phyloP scores from a whole-genome alignment of 75 land plant genomes.

The Ceratopteris richardii region DNA sequence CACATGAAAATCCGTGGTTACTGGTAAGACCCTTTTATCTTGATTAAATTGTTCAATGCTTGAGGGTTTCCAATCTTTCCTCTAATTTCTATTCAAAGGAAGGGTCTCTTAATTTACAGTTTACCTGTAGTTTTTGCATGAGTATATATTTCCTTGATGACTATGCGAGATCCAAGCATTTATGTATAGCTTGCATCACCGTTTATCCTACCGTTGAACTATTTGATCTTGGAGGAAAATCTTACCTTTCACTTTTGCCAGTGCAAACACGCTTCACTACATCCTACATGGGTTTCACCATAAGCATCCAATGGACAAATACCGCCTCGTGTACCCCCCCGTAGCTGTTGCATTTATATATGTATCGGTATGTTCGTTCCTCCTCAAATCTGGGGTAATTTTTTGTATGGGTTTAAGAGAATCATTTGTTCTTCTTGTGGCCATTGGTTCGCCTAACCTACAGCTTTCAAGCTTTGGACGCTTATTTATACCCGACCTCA shows the following conservation, averaged over 20 bases:
- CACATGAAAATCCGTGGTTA: slow-evolving; percentile 76
- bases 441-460: not conserved
- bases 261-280: slow-evolving; percentile 87
- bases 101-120: too few species aligned
- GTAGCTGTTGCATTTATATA: slow-evolving; percentile 64
- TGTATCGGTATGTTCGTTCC: slow-evolving; percentile 41
- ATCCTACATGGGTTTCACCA: slow-evolving; percentile 98
- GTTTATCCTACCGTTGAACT: not conserved
- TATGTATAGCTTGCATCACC: not conserved
- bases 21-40: too few species aligned
- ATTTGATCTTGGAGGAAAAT: too few species aligned
- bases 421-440: too few species aligned
- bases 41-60: too few species aligned
- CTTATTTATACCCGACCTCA: slow-evolving; percentile 28
- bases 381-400: not conserved
- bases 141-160: too few species aligned
- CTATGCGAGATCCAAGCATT: not conserved
- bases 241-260: too few species aligned
- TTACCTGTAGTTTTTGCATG: not conserved
- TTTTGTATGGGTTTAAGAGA: not conserved
- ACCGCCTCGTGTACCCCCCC: slow-evolving; percentile 93
- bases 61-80: too few species aligned
- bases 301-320: slow-evolving; percentile 95
- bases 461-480: slow-evolving; percentile 64
- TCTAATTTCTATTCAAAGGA: too few species aligned